Evolutionary conservation across 441 rosid genomes (phyloP).

Genomic region (Pelargonium citronellum): DNA sequence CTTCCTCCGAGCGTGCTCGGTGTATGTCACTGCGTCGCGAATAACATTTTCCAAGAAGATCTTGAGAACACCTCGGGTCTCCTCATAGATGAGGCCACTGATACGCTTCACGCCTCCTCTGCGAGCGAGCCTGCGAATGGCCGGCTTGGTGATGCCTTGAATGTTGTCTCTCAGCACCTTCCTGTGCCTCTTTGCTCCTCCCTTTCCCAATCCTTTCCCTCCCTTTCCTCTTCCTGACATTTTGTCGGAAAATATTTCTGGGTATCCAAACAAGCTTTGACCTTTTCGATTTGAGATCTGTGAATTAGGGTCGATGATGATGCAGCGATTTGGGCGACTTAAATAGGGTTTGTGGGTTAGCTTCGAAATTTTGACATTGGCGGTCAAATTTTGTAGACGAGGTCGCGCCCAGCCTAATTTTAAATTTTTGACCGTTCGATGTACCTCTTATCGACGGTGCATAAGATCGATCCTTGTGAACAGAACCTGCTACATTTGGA

Average conservation of each 20-base stretch:
- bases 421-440: not conserved
- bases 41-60: slow-evolving; percentile 1
- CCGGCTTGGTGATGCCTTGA: not conserved
- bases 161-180: slow-evolving; percentile 28
- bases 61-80: no score
- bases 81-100: slow-evolving; percentile 12
- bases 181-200: slow-evolving; percentile 28
- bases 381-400: not conserved
- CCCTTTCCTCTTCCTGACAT: slow-evolving; percentile 28
- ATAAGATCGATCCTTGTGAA: slow-evolving; percentile 16
- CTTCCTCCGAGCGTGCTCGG: slow-evolving; percentile 25
- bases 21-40: slow-evolving; percentile 24
- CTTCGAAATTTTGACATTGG: slow-evolving; percentile 9
- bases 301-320: not conserved
- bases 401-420: not conserved
- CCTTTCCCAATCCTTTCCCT: slow-evolving; percentile 24
- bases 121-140: slow-evolving; percentile 22
- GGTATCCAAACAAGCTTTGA: no score
- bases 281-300: not conserved
- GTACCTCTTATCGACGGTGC: not conserved
- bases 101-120: slow-evolving; percentile 27
- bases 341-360: not conserved
- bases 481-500: no score
- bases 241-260: not conserved
- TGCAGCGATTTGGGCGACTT: not conserved